A percentile compares a stretch with the other conserved stretches of the same genome.
Evolutionary conservation across 1,284 basidiomycete genomes (phyloP).

Genomic region (Caloboletus firmus): DNA sequence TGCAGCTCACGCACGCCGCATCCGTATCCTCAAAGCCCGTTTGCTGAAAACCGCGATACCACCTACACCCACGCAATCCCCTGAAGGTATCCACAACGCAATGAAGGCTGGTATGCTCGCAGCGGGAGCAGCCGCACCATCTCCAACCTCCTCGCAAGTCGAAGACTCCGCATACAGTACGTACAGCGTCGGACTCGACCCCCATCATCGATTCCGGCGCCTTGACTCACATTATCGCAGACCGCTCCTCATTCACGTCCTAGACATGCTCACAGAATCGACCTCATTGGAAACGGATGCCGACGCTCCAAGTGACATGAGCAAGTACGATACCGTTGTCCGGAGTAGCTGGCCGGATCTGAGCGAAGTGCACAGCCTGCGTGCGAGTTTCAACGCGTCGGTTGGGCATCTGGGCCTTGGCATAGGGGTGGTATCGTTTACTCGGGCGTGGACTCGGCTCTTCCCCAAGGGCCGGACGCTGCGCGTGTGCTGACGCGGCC

Average conservation of each 20-base stretch:
- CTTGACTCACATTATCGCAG: too few species aligned
- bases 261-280: conserved; percentile 51
- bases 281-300: conserved; percentile 7
- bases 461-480: conserved; percentile 81
- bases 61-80: too few species aligned
- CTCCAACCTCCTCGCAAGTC: too few species aligned
- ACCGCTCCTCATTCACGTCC: too few species aligned
- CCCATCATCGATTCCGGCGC: too few species aligned
- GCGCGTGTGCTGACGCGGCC: conserved; percentile 70
- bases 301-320: conserved; percentile 63
- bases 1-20: too few species aligned
- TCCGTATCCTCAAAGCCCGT: too few species aligned
- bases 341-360: conserved; percentile 85
- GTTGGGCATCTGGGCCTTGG: conserved; percentile 88
- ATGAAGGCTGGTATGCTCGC: conserved; percentile 99
- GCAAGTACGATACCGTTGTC: conserved; percentile 72
- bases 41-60: too few species aligned
- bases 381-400: conserved; percentile 86
- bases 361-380: conserved; percentile 88
- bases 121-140: conserved; percentile 85
- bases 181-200: too few species aligned
- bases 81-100: conserved; percentile 99
- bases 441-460: conserved; percentile 86
- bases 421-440: conserved; percentile 90
- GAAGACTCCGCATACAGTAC: too few species aligned